A percentile compares a stretch with the other conserved stretches of the same genome.
Evolutionary conservation across 345 rosid genomes (phyloP).

Genomic region (Gossypium rotundifolium): DNA sequence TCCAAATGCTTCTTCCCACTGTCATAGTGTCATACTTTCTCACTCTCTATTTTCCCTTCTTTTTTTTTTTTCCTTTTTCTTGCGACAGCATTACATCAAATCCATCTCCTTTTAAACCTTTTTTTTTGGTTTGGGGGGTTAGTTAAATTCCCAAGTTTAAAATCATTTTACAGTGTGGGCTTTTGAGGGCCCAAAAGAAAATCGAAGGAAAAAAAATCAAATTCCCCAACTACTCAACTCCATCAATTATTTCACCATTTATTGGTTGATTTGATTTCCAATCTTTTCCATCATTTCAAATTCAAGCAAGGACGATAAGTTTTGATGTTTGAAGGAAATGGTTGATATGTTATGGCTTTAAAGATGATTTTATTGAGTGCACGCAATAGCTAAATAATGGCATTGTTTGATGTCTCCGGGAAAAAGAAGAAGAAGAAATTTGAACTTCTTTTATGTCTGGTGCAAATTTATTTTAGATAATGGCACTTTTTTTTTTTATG

Average conservation of each 20-base stretch:
- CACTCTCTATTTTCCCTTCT: background rate
- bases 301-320: background rate
- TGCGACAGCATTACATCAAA: background rate
- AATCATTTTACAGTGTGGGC: background rate
- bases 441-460: no score
- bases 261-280: background rate
- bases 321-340: background rate
- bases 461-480: no score
- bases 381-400: background rate
- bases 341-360: background rate
- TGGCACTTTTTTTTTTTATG: no score
- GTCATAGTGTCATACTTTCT: background rate
- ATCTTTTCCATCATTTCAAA: constrained; percentile 1
- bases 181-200: background rate
- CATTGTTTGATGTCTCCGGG: background rate
- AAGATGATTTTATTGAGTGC: background rate
- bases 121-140: no score
- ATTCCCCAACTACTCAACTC: background rate
- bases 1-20: constrained; percentile 4
- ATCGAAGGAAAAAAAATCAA: background rate
- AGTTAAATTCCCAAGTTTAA: no score
- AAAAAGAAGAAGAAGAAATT: background rate
- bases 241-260: background rate
- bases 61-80: background rate
- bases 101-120: background rate